Conservation (phyloP, 306 rosid genomes). For the Alnus glutinosa region DNA sequence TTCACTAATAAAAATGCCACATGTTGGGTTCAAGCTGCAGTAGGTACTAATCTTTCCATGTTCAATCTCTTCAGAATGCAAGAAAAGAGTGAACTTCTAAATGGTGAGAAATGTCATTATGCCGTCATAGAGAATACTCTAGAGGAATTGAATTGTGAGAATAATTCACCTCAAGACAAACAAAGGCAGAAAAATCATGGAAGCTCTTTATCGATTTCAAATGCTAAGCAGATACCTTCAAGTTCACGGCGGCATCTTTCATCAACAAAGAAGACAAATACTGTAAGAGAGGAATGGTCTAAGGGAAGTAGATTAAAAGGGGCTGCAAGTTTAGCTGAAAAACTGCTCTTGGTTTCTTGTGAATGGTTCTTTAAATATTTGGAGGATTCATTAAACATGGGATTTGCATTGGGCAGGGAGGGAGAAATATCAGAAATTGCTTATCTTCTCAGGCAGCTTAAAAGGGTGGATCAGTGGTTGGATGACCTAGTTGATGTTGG, state of each 20-base stretch:
- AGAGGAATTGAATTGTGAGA: slow-evolving; percentile 24
- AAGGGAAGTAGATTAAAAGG: slow-evolving; percentile 42
- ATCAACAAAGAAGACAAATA: slow-evolving; percentile 30
- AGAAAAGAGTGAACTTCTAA: slow-evolving; percentile 30
- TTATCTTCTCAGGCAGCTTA: slow-evolving; percentile 63
- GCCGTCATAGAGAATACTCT: slow-evolving; percentile 40
- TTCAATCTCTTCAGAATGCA: slow-evolving; percentile 47
- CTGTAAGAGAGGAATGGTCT: slow-evolving; percentile 30
- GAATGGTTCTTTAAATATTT: slow-evolving; percentile 72
- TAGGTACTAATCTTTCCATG: slow-evolving; percentile 59
- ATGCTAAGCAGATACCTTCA: slow-evolving; percentile 26
- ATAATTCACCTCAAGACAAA: slow-evolving; percentile 32
- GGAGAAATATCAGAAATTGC: slow-evolving; percentile 36
- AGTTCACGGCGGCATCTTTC: slow-evolving; percentile 31
- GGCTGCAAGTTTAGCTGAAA: slow-evolving; percentile 46
- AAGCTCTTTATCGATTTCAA: slow-evolving; percentile 28
- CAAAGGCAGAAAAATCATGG: slow-evolving; percentile 31
- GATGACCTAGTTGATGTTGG: slow-evolving; percentile 39
- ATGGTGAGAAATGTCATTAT: slow-evolving; percentile 38
- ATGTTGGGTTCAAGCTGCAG: slow-evolving; percentile 73
- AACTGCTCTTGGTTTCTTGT: slow-evolving; percentile 50
- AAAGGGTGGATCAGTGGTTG: slow-evolving; percentile 64
- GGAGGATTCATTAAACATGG: slow-evolving; percentile 45
- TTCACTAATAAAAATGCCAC: slow-evolving; percentile 43
- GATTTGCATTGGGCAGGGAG: slow-evolving; percentile 44